Conservation (phyloP, 352 stramenopile species). For the Pythium phragmitis region DNA sequence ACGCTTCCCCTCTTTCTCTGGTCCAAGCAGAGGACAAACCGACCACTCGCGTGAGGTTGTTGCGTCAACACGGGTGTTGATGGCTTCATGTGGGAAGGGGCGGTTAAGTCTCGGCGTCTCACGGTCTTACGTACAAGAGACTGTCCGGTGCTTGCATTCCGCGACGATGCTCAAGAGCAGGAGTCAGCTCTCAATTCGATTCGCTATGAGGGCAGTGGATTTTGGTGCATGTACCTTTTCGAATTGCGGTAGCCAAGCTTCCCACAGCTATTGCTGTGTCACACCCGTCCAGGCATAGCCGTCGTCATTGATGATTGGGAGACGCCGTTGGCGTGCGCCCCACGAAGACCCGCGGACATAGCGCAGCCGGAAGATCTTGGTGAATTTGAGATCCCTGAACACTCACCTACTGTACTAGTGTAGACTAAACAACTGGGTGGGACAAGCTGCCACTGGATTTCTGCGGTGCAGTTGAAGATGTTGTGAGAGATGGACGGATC, state of each 20-base stretch:
- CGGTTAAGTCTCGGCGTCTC: neutral
- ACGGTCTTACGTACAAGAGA: too few species aligned
- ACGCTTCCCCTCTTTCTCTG: neutral
- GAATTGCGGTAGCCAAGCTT: too few species aligned
- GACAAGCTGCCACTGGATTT: constrained; percentile 14
- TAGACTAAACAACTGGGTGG: neutral
- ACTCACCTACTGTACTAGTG: neutral
- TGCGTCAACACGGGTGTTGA: neutral
- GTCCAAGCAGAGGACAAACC: neutral
- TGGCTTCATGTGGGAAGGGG: too few species aligned
- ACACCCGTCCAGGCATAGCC: too few species aligned
- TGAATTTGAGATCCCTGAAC: neutral
- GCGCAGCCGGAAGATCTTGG: neutral
- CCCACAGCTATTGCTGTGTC: too few species aligned
- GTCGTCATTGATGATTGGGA: too few species aligned
- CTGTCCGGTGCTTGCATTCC: neutral
- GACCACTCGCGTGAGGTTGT: neutral
- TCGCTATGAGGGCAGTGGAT: too few species aligned
- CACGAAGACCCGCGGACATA: neutral
- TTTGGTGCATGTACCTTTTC: too few species aligned
- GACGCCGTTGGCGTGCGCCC: too few species aligned
- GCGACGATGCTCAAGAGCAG: neutral
- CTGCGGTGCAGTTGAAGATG: constrained; percentile 2
- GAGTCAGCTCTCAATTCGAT: neutral
- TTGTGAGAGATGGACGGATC: constrained; percentile 3